phyloP scores from a whole-genome alignment of 2,329 filamentous ascomycete species.

The Corynespora cassiicola region DNA sequence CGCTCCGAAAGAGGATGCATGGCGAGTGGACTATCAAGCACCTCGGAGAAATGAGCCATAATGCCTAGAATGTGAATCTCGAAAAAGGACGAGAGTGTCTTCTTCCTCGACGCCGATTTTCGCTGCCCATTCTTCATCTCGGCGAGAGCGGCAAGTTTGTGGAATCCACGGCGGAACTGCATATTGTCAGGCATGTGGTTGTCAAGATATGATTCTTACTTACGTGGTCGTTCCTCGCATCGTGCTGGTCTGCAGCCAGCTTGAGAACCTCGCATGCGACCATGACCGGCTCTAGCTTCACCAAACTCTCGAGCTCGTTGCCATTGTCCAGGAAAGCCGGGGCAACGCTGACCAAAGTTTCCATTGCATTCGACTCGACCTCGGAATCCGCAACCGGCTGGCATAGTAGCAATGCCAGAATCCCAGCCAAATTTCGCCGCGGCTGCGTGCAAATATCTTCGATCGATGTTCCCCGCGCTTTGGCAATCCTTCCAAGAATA shows the following conservation, averaged over 20 bases:
- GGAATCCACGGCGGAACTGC: conserved; percentile 57
- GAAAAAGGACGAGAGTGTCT: conserved; percentile 75
- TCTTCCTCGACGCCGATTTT: conserved; percentile 55
- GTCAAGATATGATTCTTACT: conserved; percentile 30
- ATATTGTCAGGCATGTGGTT: conserved; percentile 6
- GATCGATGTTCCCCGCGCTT: conserved; percentile 63
- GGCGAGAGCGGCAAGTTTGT: conserved; percentile 54
- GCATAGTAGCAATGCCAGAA: conserved; percentile 64
- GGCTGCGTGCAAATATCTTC: conserved; percentile 69
- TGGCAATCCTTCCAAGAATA: conserved; percentile 80
- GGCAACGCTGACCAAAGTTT: conserved; percentile 72
- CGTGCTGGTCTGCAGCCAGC: conserved; percentile 72
- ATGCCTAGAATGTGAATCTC: conserved; percentile 85
- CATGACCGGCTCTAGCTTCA: conserved; percentile 76
- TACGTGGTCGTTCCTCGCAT: conserved; percentile 62
- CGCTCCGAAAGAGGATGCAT: conserved; percentile 71
- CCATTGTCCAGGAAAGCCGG: conserved; percentile 68
- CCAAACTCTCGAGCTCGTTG: conserved; percentile 70
- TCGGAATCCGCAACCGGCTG: conserved; percentile 70
- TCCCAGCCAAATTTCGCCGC: conserved; percentile 62
- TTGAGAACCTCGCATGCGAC: conserved; percentile 85
- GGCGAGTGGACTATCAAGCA: conserved; percentile 71
- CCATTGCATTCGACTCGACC: conserved; percentile 72
- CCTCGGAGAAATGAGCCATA: conserved; percentile 80
- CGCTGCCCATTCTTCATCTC: conserved; percentile 50